Percentiles rank a stretch among this genome's conserved stretches.
These are phyloP conservation scores for Tolypocladium pustulatum DNA, from an alignment of 2,329 filamentous ascomycete genomes.

Conservation along the genomic window DNA sequence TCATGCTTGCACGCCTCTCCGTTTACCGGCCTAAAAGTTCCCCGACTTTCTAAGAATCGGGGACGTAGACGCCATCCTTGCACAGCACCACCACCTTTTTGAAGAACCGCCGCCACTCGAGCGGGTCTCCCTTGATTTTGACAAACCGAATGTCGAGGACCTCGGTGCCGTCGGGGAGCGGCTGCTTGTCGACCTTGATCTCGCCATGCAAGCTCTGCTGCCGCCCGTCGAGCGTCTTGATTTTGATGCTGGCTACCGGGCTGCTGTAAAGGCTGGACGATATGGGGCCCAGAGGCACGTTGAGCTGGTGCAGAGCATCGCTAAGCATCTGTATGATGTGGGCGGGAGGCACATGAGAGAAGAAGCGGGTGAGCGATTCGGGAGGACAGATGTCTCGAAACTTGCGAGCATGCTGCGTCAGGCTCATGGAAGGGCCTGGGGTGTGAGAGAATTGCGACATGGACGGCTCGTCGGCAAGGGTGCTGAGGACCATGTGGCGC, in stretches of 20 bases:
- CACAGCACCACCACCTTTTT: conserved; percentile 87
- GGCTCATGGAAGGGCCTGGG: conserved; percentile 67
- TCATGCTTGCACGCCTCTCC: background rate
- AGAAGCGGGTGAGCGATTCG: conserved; percentile 83
- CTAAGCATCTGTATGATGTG: conserved; percentile 71
- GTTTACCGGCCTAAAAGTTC: conserved; percentile 7
- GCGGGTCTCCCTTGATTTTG: conserved; percentile 88
- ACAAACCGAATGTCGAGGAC: conserved; percentile 81
- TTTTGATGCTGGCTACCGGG: conserved; percentile 52
- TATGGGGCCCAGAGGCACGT: conserved; percentile 57
- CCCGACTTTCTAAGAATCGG: conserved; percentile 24
- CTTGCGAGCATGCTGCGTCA: conserved; percentile 79
- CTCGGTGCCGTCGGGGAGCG: conserved; percentile 44
- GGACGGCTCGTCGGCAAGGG: conserved; percentile 75
- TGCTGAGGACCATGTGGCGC: conserved; percentile 40
- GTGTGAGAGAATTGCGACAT: conserved; percentile 75
- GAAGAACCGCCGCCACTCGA: conserved; percentile 95
- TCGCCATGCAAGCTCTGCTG: conserved; percentile 65
- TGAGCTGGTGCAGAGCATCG: conserved; percentile 75
- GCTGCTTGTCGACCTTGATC: conserved; percentile 59
- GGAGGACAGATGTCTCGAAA: conserved; percentile 89
- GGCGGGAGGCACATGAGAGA: conserved; percentile 65
- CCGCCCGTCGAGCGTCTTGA: conserved; percentile 65
- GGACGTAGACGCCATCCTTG: conserved; percentile 66
- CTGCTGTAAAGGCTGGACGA: conserved; percentile 39